Conservation (phyloP, 164 flowering plant species). For the Hamamelis virginiana region DNA sequence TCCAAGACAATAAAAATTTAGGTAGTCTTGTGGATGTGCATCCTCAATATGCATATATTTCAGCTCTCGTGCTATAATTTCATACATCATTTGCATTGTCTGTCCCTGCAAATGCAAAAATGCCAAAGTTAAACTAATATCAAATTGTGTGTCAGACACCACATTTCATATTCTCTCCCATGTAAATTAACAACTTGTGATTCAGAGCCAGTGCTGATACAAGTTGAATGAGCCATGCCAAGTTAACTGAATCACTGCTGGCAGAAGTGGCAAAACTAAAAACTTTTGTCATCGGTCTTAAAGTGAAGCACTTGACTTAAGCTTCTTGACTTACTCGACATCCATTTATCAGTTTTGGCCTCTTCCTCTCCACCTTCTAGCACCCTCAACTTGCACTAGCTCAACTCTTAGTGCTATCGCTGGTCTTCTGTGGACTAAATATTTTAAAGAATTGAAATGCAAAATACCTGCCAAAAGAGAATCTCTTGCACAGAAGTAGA, state of each 20-base stretch:
- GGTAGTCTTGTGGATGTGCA: conserved; percentile 55
- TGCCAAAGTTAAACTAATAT: background rate
- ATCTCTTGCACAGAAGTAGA: conserved; percentile 68
- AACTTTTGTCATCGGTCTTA: no score
- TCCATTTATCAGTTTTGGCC: no score
- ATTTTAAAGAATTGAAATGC: background rate
- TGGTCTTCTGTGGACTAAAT: background rate
- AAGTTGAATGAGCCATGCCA: background rate
- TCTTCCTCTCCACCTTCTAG: background rate
- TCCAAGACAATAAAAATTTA: conserved; percentile 74
- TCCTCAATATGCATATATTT: conserved; percentile 31
- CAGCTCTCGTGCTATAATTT: conserved; percentile 50
- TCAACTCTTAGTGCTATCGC: background rate
- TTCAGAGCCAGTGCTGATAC: no score
- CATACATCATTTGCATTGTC: conserved; percentile 77
- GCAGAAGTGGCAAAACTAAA: no score
- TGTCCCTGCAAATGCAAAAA: conserved; percentile 41
- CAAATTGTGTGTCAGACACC: no score
- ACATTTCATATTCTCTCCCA: no score
- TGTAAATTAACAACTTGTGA: no score
- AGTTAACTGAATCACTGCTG: background rate
- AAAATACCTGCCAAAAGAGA: conserved; percentile 61
- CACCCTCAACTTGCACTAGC: background rate
- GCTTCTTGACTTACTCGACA: no score
- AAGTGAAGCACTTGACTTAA: no score